Percentiles rank a stretch among this genome's conserved stretches.
phyloP scores from a whole-genome alignment of 352 stramenopile genomes.

The Phytopythium sindhum region DNA sequence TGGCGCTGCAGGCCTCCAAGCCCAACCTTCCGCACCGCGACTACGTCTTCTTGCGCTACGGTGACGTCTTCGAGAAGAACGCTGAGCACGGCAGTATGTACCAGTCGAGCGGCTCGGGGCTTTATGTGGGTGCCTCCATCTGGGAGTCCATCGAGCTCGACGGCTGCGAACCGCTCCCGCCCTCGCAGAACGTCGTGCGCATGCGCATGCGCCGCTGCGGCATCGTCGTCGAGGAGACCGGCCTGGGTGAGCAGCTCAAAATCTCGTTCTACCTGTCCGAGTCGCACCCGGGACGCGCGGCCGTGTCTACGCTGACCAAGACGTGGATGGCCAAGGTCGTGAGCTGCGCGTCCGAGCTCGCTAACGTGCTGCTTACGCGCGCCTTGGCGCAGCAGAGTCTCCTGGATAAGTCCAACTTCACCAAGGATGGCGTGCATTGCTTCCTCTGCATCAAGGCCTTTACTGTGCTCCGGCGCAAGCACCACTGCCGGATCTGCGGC shows the following conservation, averaged over 20 bases:
- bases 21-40: slow-evolving; percentile 80
- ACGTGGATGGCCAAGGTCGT: slow-evolving; percentile 85
- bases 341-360: slow-evolving; percentile 62
- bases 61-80: slow-evolving; percentile 74
- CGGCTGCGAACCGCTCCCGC: slow-evolving; percentile 61
- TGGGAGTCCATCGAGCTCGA: slow-evolving; percentile 86
- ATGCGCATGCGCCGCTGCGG: slow-evolving; percentile 75
- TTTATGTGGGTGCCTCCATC: slow-evolving; percentile 72
- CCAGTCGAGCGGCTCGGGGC: slow-evolving; percentile 52
- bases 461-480: slow-evolving; percentile 73
- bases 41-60: slow-evolving; percentile 86
- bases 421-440: slow-evolving; percentile 73
- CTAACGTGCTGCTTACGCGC: slow-evolving; percentile 60
- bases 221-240: slow-evolving; percentile 76
- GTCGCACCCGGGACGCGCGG: slow-evolving; percentile 60
- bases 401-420: slow-evolving; percentile 72
- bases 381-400: slow-evolving; percentile 59
- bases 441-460: slow-evolving; percentile 75
- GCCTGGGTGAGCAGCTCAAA: slow-evolving; percentile 47
- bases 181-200: slow-evolving; percentile 77
- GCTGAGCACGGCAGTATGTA: slow-evolving; percentile 55
- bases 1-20: slow-evolving; percentile 75
- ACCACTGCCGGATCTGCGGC: slow-evolving; percentile 82
- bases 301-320: slow-evolving; percentile 71
- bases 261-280: slow-evolving; percentile 78